A percentile compares a stretch with the other conserved stretches of the same genome.
phyloP scores from a whole-genome alignment of 1,284 basidiomycete species.

The Irpex sp. region DNA sequence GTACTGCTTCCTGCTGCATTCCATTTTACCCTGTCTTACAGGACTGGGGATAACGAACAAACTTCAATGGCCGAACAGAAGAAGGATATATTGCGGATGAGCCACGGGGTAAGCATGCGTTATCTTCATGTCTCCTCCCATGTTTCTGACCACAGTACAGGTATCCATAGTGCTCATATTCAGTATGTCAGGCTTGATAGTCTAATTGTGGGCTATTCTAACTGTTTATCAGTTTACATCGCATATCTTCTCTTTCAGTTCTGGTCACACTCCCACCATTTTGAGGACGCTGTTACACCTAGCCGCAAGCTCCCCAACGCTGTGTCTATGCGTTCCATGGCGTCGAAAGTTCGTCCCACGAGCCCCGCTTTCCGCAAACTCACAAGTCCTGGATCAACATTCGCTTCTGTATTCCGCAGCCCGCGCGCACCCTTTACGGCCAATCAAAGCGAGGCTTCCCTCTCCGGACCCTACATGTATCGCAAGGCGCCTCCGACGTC shows the following conservation, averaged over 20 bases:
- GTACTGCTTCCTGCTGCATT: constrained; percentile 78
- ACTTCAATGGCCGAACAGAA: constrained; percentile 30
- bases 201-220: constrained; percentile 9
- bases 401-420: constrained; percentile 10
- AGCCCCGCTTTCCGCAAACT: constrained; percentile 18
- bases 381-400: constrained; percentile 13
- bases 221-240: constrained; percentile 51
- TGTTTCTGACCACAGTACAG: constrained; percentile 26
- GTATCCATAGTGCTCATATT: constrained; percentile 69
- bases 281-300: constrained; percentile 50
- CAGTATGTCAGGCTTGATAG: constrained; percentile 37
- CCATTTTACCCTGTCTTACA: constrained; percentile 55
- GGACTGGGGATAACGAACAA: constrained; percentile 22
- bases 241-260: constrained; percentile 85
- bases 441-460: neutral
- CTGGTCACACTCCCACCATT: constrained; percentile 83
- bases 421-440: constrained; percentile 2
- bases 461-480: neutral
- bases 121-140: neutral
- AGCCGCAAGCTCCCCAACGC: constrained; percentile 26
- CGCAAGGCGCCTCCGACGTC: constrained; percentile 1
- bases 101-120: constrained; percentile 63
- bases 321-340: constrained; percentile 26
- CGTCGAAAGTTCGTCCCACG: constrained; percentile 21
- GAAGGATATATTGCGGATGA: constrained; percentile 72